Base-by-base conservation (phyloP, 306 rosid genomes). In the Sesbania bispinosa region DNA sequence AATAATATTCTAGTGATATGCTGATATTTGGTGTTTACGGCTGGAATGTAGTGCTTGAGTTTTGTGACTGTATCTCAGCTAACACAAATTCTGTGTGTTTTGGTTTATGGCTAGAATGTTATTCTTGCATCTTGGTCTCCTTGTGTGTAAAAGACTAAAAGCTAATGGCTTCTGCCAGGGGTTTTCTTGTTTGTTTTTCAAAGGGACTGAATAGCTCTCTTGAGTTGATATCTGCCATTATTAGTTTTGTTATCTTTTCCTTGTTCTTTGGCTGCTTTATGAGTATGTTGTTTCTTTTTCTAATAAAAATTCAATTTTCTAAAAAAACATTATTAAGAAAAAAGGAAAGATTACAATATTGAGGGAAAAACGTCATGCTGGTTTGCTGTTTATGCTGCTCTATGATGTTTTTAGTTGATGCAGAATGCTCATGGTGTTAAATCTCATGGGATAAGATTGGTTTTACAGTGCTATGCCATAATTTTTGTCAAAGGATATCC, bases 51-150 rank as follows among this genome's bases (percentile, higher is more conserved):
- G 8, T 60, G 69, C 62, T 45, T 3, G 62, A 51, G 38, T 36
- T 50, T 51, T 8, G 35, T 6, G 77, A 58, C 24, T 23, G 16
- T 43, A 58, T 58, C 45, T 15, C 16, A 55, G 43, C 21, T 6
- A 32, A 26, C 43, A 55, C 23, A 33, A 46, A 6, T 29, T 57
- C 57, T 26, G n/a, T n/a, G n/a, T n/a, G n/a, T n/a, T n/a, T n/a
- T n/a, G n/a, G n/a, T 55, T 45, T 58, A 8, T 38, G 19, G 19
- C n/a, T n/a, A 23, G 50, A 47, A 59, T 59, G 60, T 24, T 73
- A 47, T 29, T n/a, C n/a, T n/a, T n/a, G n/a, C n/a, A n/a, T 57
- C 33, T 71, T 42, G 67, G 76, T 47, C 38, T 71, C 48, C 32
- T 59, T 59, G 14, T 41, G 76, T 26, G 69, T n/a, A n/a, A n/a